Base-by-base conservation (phyloP, 495 filamentous ascomycete genomes). In the Melanomma pulvis-pyrius region DNA sequence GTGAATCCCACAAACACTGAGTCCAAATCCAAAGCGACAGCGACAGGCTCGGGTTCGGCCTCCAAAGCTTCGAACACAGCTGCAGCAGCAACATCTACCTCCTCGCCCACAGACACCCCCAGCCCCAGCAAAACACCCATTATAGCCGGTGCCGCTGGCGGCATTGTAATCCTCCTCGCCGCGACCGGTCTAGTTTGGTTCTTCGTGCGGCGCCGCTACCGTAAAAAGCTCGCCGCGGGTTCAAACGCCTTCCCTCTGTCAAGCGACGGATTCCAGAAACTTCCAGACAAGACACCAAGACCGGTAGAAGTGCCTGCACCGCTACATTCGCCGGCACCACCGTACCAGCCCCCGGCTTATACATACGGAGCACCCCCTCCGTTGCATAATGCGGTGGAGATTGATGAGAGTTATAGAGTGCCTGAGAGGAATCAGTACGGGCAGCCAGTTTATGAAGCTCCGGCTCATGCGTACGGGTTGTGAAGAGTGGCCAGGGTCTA, bases 371-470 rank as follows among this genome's bases (percentile, higher is more conserved):
- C 22, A 9, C 48, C 48, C 24, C 50, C 50, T 25, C 26, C 53
- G 17, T 47, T 53, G n/a, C 53, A 59, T 46, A 26, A 36, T 1
- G 66, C 54, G 15, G 56, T 69, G 2, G 66, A 69, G 61, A 52
- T 69, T 44, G 60, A 54, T 36, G 29, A 57, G 2, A 30, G 32
- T 1, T 63, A 64, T 50, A 22, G 7, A 19, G 28, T 47, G 41
- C 66, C 66, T 12, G 22, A 13, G 54, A 48, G 41, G 48, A 64
- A 69, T 55, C 54, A 59, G 19, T 69, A 50, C 17, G 66, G 66
- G 17, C 53, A 64, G 53, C 66, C 66, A n/a, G 55, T 69, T 11
- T 64, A 59, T 56, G 66, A 69, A 39, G 61, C 55, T 6, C 66
- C 66, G 54, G 50, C 50, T 28, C 56, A 67, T 30, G 13, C 49